Conservation (phyloP, 1,284 basidiomycete species). For the Ustilago xerochloae region DNA sequence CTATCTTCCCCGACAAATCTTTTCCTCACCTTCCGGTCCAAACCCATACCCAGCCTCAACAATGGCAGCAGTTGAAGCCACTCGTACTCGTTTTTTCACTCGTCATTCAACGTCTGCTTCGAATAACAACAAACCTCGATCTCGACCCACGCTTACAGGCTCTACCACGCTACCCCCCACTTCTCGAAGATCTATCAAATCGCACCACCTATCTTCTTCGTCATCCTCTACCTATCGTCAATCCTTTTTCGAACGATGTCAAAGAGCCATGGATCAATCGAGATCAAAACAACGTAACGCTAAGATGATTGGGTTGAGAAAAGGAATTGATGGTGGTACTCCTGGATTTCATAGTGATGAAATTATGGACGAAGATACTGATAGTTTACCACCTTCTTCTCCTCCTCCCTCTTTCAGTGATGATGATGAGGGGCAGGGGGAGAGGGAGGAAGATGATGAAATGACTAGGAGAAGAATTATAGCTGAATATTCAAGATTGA, state of each 20-base stretch:
- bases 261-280: constrained; percentile 25
- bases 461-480: constrained; percentile 35
- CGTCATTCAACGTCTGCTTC: constrained; percentile 11
- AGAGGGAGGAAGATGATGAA: constrained; percentile 42
- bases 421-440: background rate
- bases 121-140: too few species aligned
- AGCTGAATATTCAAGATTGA: constrained; percentile 43
- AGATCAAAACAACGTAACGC: background rate
- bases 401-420: background rate
- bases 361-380: constrained; percentile 17
- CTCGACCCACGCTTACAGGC: constrained; percentile 13
- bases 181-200: background rate
- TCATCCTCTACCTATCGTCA: constrained; percentile 20
- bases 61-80: constrained; percentile 25
- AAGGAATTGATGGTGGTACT: constrained; percentile 16
- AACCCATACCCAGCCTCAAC: constrained; percentile 39
- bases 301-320: constrained; percentile 12
- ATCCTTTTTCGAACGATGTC: constrained; percentile 40
- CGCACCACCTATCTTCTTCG: constrained; percentile 3
- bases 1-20: constrained; percentile 23
- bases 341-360: constrained; percentile 25
- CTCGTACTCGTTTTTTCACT: constrained; percentile 33
- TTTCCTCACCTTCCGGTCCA: constrained; percentile 25
- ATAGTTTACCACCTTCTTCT: background rate
- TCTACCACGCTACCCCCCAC: constrained; percentile 7